Evolutionary conservation across 2,329 filamentous ascomycete genomes (phyloP).

Genomic region (Diaporthe helianthi): DNA sequence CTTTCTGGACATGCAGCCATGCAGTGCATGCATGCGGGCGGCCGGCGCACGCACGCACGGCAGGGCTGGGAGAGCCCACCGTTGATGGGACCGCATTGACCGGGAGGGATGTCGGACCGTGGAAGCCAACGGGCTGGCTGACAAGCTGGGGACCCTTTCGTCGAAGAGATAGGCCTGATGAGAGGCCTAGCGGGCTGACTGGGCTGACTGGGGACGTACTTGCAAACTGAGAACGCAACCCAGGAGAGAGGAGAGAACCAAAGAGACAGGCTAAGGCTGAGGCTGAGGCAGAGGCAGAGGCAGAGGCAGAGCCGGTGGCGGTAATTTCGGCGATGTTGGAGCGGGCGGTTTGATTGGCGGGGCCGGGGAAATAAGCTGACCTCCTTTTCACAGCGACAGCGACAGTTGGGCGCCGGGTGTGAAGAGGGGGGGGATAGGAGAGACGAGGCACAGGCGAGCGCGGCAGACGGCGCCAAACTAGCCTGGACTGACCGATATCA

Average conservation of each 20-base stretch:
- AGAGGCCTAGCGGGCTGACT: background rate
- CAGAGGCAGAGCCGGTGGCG: background rate
- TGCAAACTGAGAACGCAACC: background rate
- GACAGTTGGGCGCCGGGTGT: background rate
- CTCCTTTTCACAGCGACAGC: conserved; percentile 16
- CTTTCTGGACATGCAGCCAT: background rate
- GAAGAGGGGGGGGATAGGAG: background rate
- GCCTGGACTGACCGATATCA: conserved; percentile 14
- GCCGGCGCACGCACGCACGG: conserved; percentile 8
- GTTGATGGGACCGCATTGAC: conserved; percentile 3
- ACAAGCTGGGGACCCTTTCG: background rate
- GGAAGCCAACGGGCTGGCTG: conserved; percentile 12
- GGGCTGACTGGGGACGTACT: background rate
- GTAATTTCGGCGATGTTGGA: conserved; percentile 26
- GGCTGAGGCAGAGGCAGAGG: background rate
- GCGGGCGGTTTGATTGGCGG: conserved; percentile 22
- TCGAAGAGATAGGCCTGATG: background rate
- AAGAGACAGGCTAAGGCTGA: background rate
- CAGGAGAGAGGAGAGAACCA: background rate
- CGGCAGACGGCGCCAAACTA: background rate
- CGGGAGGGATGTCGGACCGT: conserved; percentile 20
- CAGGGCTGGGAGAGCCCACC: background rate
- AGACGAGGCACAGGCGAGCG: background rate
- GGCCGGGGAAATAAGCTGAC: conserved; percentile 30
- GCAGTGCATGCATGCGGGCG: background rate